Conservation (phyloP, 129 eudicot genomes). For the Kitagawia praeruptora region DNA sequence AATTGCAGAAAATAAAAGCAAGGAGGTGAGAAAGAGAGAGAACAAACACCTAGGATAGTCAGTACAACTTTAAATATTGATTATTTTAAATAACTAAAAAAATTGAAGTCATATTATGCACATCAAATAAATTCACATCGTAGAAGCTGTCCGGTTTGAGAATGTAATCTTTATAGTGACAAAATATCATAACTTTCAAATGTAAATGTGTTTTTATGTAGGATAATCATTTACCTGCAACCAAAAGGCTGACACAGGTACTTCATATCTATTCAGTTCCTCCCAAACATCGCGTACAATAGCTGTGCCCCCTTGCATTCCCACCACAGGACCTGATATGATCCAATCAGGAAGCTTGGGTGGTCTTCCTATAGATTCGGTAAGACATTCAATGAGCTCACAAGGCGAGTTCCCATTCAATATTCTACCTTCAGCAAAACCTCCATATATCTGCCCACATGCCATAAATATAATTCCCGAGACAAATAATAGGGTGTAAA, state of each 20-base stretch:
- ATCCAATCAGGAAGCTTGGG: constrained; percentile 93
- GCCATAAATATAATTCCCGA: not conserved
- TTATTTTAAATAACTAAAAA: not conserved
- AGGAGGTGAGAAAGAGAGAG: not conserved
- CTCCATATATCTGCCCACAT: constrained; percentile 67
- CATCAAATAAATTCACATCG: not conserved
- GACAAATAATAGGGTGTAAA: not conserved
- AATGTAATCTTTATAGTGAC: not conserved
- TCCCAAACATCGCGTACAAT: constrained; percentile 67
- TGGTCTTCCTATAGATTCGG: constrained; percentile 89
- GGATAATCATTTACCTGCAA: constrained; percentile 51
- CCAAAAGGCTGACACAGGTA: constrained; percentile 95
- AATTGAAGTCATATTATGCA: not conserved
- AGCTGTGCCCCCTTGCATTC: constrained; percentile 99
- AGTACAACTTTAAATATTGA: not conserved
- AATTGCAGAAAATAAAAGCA: not conserved
- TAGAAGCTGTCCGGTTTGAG: not conserved
- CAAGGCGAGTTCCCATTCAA: constrained; percentile 79
- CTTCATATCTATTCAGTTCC: constrained; percentile 40
- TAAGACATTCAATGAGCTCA: constrained; percentile 75
- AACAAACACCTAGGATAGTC: not conserved
- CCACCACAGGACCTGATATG: constrained; percentile 94
- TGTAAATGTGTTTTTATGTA: not conserved
- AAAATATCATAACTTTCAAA: not conserved
- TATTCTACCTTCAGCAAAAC: constrained; percentile 68